phyloP scores from a whole-genome alignment of 257 asterid species.

The Misopates orontium region DNA sequence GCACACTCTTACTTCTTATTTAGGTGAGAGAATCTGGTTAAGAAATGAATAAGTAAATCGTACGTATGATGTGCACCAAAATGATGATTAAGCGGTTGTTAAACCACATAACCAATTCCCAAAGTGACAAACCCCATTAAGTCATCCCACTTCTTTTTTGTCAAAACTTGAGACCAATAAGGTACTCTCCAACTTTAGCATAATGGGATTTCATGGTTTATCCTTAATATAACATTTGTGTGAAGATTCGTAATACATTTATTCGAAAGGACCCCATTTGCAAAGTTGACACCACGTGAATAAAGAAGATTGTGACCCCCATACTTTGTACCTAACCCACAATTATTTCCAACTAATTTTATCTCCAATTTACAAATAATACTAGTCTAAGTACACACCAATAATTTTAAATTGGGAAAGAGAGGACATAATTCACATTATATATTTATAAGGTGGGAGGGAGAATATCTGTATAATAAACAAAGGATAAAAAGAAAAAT shows the following conservation, averaged over 20 bases:
- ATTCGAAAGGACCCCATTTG: conserved; percentile 32
- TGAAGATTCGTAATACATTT: conserved; percentile 31
- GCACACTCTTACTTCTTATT: too few relatives aligned
- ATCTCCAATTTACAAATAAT: conserved; percentile 26
- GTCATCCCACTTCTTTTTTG: too few relatives aligned
- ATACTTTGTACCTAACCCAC: conserved; percentile 42
- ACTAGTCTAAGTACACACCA: conserved; percentile 28
- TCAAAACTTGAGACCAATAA: too few relatives aligned
- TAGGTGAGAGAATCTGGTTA: too few relatives aligned
- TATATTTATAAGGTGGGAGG: conserved; percentile 35
- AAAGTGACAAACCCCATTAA: too few relatives aligned
- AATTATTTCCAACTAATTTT: conserved; percentile 29
- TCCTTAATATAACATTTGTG: conserved; percentile 16
- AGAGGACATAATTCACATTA: conserved; percentile 38
- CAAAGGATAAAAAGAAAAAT: neutral
- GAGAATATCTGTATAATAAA: conserved; percentile 29
- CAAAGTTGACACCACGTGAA: conserved; percentile 49
- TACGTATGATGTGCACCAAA: neutral
- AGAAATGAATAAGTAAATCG: too few relatives aligned
- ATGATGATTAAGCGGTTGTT: neutral
- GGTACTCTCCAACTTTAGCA: neutral
- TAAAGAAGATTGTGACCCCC: conserved; percentile 45
- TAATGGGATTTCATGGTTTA: neutral
- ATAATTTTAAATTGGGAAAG: conserved; percentile 19
- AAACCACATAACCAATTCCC: neutral